Conservation (phyloP, 495 filamentous ascomycete species). For the Bacidia rubella region DNA sequence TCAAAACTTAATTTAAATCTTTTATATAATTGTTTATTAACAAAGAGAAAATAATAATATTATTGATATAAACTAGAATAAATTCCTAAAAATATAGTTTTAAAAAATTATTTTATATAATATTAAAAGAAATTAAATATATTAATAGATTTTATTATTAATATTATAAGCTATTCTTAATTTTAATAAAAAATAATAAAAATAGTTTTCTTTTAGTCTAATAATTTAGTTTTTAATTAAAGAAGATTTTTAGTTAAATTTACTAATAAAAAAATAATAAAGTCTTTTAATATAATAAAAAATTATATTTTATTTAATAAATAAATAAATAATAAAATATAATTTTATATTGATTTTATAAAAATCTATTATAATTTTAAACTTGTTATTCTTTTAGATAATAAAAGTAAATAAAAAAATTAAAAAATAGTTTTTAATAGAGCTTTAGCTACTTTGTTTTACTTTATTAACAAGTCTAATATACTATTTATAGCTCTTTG, state of each 20-base stretch:
- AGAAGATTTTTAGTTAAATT: not conserved
- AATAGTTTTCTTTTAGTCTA: not conserved
- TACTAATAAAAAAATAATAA: not conserved
- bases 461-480: not conserved
- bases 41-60: not conserved
- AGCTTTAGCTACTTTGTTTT: not conserved
- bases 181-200: not conserved
- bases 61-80: not conserved
- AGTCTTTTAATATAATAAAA: not conserved
- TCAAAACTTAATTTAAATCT: not conserved
- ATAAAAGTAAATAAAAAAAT: not conserved
- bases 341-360: not conserved
- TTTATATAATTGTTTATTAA: not conserved
- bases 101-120: not conserved
- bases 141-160: not conserved
- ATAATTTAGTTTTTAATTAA: not conserved
- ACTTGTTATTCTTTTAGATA: not conserved
- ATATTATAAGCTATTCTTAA: not conserved
- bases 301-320: not conserved
- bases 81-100: not conserved
- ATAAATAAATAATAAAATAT: not conserved
- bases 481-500: not conserved
- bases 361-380: not conserved
- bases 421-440: not conserved
- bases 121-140: not conserved